phyloP scores from a whole-genome alignment of 176 grass and related monocot genomes.

The Cocos nucifera region DNA sequence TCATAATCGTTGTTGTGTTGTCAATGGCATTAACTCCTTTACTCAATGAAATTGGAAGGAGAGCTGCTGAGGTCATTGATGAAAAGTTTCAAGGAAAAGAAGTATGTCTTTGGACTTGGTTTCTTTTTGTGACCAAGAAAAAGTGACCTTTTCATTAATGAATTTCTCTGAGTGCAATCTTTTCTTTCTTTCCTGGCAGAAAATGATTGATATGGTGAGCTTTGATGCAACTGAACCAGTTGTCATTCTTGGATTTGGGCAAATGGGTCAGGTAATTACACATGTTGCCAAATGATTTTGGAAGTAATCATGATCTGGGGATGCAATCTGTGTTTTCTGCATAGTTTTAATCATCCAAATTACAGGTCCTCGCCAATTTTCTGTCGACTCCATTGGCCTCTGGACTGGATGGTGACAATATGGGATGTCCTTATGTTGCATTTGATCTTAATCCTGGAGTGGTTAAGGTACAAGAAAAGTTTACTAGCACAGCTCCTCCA shows the following conservation, averaged over 20 bases:
- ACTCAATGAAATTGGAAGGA: constrained; percentile 82
- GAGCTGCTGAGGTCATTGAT: constrained; percentile 62
- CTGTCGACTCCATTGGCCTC: constrained; percentile 80
- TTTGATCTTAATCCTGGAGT: constrained; percentile 92
- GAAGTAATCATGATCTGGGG: too few relatives aligned
- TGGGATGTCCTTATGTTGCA: constrained; percentile 82
- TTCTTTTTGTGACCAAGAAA: not conserved
- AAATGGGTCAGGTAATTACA: constrained; percentile 71
- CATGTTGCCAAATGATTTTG: too few relatives aligned
- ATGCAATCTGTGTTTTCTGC: too few relatives aligned
- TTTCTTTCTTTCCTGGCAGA: constrained; percentile 44
- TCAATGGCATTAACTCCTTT: constrained; percentile 98
- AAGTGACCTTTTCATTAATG: not conserved
- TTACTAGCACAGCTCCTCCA: not conserved
- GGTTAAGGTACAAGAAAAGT: constrained; percentile 54
- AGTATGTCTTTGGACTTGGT: constrained; percentile 33
- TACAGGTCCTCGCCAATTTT: constrained; percentile 89
- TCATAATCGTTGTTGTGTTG: constrained; percentile 95
- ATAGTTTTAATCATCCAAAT: not conserved
- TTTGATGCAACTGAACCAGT: constrained; percentile 84
- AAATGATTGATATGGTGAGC: constrained; percentile 45
- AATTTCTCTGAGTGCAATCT: constrained; percentile 1
- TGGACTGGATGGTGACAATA: constrained; percentile 33
- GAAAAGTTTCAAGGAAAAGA: constrained; percentile 67
- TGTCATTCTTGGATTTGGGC: constrained; percentile 88